A percentile compares a stretch with the other conserved stretches of the same genome.
Evolutionary conservation across 257 asterid genomes (phyloP).

Genomic region (Solanum phureja): DNA sequence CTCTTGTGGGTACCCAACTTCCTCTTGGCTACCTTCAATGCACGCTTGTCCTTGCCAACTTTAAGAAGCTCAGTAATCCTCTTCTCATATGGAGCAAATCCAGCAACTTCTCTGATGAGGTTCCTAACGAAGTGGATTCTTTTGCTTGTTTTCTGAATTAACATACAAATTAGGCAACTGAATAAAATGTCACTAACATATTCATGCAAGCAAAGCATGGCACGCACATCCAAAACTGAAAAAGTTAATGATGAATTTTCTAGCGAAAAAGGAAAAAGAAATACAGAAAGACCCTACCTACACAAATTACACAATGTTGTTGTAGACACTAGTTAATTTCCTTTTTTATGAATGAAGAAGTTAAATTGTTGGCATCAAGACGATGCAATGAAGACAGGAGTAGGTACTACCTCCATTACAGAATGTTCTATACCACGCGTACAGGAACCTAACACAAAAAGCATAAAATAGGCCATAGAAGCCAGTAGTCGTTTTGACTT

Average conservation of each 20-base stretch:
- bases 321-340: not conserved
- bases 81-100: conserved; percentile 74
- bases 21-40: conserved; percentile 67
- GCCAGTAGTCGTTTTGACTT: not conserved
- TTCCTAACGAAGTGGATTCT: conserved; percentile 52
- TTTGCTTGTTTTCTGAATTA: conserved; percentile 57
- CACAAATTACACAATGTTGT: not conserved
- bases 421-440: not conserved
- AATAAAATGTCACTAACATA: not conserved
- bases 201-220: not conserved
- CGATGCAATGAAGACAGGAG: not conserved
- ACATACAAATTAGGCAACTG: not conserved
- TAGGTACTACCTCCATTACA: not conserved
- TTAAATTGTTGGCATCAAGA: not conserved
- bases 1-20: conserved; percentile 83
- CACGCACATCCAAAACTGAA: not conserved
- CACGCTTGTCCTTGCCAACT: conserved; percentile 73
- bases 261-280: not conserved
- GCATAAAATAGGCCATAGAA: not conserved
- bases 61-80: conserved; percentile 70
- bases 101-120: conserved; percentile 68
- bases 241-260: not conserved
- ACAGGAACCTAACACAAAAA: not conserved
- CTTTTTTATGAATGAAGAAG: not conserved
- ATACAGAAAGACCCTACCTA: not conserved